A percentile compares a stretch with the other conserved stretches of the same genome.
Evolutionary conservation across 176 grass and related monocot genomes (phyloP).

Genomic region (Eremochloa ophiuroides): DNA sequence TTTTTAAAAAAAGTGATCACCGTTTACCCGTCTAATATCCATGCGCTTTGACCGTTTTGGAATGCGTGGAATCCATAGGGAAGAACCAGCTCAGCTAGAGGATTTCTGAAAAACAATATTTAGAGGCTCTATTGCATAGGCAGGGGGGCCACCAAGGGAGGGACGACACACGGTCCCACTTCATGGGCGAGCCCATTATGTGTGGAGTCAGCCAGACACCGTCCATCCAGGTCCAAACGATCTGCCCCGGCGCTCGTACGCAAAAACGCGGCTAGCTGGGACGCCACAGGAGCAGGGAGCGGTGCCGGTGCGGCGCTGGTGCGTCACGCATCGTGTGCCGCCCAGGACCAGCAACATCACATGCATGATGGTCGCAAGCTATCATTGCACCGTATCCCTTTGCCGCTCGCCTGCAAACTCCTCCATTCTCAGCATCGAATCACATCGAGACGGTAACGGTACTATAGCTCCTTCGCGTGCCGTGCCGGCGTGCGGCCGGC

Average conservation of each 20-base stretch:
- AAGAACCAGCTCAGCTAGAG: not conserved
- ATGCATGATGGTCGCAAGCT: not conserved
- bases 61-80: not conserved
- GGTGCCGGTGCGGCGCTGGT: not conserved
- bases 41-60: not conserved
- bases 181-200: not conserved
- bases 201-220: not conserved
- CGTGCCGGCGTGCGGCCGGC: no score
- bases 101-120: not conserved
- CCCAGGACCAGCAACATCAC: slow-evolving; percentile 14
- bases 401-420: not conserved
- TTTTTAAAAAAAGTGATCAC: not conserved
- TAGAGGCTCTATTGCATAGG: no score
- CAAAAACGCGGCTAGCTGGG: not conserved
- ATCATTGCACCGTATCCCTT: not conserved
- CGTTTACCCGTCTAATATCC: not conserved
- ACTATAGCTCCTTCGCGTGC: not conserved
- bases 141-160: not conserved
- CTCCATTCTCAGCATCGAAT: no score
- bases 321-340: slow-evolving; percentile 9
- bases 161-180: not conserved
- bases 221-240: not conserved
- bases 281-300: not conserved
- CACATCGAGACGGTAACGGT: not conserved
- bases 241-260: not conserved